These are phyloP conservation scores for Ganoderma lingzhi DNA, from an alignment of 1,284 basidiomycete species.

Conservation along the genomic window DNA sequence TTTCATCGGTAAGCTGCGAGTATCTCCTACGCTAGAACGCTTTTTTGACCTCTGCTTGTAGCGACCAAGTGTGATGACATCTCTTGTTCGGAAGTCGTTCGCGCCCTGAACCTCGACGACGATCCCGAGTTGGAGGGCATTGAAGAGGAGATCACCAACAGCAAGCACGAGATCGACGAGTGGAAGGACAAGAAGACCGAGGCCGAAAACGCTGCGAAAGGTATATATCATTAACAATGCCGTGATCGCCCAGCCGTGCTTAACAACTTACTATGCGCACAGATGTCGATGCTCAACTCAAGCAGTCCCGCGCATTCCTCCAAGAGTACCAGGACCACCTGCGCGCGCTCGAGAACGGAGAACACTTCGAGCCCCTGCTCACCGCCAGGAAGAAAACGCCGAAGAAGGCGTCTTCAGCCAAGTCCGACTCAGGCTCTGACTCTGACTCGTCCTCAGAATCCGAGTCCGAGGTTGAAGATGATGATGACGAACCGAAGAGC, in stretches of 20 bases:
- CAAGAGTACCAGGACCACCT: conserved; percentile 57
- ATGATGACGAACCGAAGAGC: conserved; percentile 26
- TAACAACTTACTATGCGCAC: conserved; percentile 12
- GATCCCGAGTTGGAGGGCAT: conserved; percentile 60
- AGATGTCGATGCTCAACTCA: conserved; percentile 52
- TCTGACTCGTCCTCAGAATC: conserved; percentile 17
- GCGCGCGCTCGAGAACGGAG: conserved; percentile 54
- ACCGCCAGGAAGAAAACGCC: conserved; percentile 43
- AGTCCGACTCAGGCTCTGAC: conserved; percentile 13
- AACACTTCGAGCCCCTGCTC: conserved; percentile 51
- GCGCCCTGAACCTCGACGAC: conserved; percentile 56
- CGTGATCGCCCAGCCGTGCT: background rate
- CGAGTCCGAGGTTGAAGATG: conserved; percentile 20
- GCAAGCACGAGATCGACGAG: conserved; percentile 47
- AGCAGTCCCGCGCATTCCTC: conserved; percentile 47
- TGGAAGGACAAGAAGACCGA: conserved; percentile 52
- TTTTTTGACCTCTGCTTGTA: conserved; percentile 31
- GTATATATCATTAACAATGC: conserved; percentile 39
- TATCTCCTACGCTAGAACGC: background rate
- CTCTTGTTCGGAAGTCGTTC: conserved; percentile 65
- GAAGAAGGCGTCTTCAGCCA: conserved; percentile 20
- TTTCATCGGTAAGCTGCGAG: conserved; percentile 55
- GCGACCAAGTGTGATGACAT: conserved; percentile 73
- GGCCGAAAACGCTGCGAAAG: conserved; percentile 50
- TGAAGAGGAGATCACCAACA: conserved; percentile 52